A percentile compares a stretch with the other conserved stretches of the same genome.
These are phyloP conservation scores for Sungouiella thailandica DNA, from an alignment of 805 yeast genomes.

Conservation along the genomic window DNA sequence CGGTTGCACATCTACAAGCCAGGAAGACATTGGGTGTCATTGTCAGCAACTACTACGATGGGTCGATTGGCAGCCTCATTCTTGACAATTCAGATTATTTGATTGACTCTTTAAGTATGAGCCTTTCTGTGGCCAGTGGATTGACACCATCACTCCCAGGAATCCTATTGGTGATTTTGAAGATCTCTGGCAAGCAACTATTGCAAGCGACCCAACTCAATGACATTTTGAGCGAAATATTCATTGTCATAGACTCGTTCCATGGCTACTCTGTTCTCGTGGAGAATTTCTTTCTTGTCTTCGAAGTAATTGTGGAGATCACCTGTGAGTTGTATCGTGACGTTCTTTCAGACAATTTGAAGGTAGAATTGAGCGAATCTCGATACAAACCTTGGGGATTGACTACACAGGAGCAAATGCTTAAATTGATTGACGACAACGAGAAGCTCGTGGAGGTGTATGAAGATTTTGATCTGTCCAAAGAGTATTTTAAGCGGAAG, in stretches of 20 bases:
- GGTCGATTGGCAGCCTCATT: constrained; percentile 54
- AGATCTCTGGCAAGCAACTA: constrained; percentile 63
- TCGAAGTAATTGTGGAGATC: constrained; percentile 54
- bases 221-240: constrained; percentile 71
- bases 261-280: constrained; percentile 76
- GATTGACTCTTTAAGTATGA: constrained; percentile 69
- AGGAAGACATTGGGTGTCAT: constrained; percentile 45
- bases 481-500: constrained; percentile 34
- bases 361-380: constrained; percentile 7
- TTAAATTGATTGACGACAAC: constrained; percentile 38
- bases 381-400: constrained; percentile 59
- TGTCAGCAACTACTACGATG: constrained; percentile 42
- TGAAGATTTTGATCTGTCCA: constrained; percentile 27
- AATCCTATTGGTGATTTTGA: constrained; percentile 63
- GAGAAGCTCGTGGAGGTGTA: constrained; percentile 23
- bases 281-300: constrained; percentile 68
- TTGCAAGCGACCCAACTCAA: constrained; percentile 52
- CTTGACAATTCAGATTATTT: constrained; percentile 73
- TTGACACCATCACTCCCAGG: constrained; percentile 71
- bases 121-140: constrained; percentile 57
- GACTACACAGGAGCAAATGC: constrained; percentile 37
- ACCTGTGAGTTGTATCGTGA: constrained; percentile 29
- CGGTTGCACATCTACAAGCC: constrained; percentile 52
- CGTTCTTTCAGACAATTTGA: constrained; percentile 13
- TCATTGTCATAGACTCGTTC: constrained; percentile 73